These are phyloP conservation scores for Lathyrus oleraceus DNA, from an alignment of 306 rosid genomes.

Conservation along the genomic window DNA sequence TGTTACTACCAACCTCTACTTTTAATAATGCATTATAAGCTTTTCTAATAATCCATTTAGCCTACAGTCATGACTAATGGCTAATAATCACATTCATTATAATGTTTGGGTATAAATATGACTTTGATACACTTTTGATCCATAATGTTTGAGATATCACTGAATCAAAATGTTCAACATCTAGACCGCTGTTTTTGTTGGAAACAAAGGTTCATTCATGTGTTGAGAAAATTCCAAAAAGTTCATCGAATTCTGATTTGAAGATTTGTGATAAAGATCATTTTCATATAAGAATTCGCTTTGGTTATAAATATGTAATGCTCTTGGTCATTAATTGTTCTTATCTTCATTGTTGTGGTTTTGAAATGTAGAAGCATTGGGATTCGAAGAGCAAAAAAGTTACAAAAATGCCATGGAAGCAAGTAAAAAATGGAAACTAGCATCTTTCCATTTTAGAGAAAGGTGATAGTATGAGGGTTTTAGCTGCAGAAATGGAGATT, in stretches of 20 bases:
- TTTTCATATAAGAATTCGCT: background rate
- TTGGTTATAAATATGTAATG: background rate
- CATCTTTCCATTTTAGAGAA: too few species aligned
- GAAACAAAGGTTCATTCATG: slow-evolving; percentile 76
- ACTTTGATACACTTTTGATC: too few species aligned
- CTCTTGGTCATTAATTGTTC: slow-evolving; percentile 50
- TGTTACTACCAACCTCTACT: too few species aligned
- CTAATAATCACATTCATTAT: too few species aligned
- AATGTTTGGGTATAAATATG: too few species aligned
- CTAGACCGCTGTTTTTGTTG: slow-evolving; percentile 66
- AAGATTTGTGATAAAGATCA: slow-evolving; percentile 39
- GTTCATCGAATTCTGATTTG: slow-evolving; percentile 46
- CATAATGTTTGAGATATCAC: slow-evolving; percentile 33
- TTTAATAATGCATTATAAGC: too few species aligned
- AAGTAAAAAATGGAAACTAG: too few species aligned
- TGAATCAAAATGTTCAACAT: slow-evolving; percentile 33
- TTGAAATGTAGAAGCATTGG: slow-evolving; percentile 54
- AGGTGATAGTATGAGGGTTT: too few species aligned
- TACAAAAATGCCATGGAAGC: background rate
- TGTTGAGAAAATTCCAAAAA: slow-evolving; percentile 50
- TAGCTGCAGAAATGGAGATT: too few species aligned
- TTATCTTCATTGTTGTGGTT: slow-evolving; percentile 38
- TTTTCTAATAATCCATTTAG: too few species aligned
- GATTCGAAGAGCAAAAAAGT: slow-evolving; percentile 35
- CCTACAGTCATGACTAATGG: too few species aligned